A percentile compares a stretch with the other conserved stretches of the same genome.
phyloP scores from a whole-genome alignment of 129 eudicot species.

The Chrysanthemum makinoi region DNA sequence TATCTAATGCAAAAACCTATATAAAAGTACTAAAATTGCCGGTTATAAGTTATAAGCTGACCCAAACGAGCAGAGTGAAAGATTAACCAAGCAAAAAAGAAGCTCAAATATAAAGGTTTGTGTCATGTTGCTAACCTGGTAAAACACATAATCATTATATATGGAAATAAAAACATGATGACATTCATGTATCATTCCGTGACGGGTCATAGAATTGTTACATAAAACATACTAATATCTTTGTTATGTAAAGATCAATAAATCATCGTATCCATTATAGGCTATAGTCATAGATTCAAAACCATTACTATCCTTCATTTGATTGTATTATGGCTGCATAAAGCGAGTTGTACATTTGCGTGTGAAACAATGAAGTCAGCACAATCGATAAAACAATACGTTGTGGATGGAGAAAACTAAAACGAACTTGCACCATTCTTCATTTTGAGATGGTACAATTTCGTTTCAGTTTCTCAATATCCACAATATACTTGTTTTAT shows the following conservation, averaged over 20 bases:
- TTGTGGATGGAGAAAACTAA: conserved; percentile 61
- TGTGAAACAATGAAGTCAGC: conserved; percentile 85
- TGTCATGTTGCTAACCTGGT: neutral
- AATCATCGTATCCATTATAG: too few relatives aligned
- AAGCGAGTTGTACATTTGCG: conserved; percentile 53
- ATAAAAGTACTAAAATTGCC: too few relatives aligned
- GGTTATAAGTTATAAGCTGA: too few relatives aligned
- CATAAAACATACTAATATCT: too few relatives aligned
- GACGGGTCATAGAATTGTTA: too few relatives aligned
- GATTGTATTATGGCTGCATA: conserved; percentile 9
- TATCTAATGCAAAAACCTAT: too few relatives aligned
- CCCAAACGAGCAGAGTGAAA: too few relatives aligned
- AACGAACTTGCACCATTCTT: conserved; percentile 37
- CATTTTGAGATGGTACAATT: conserved; percentile 34
- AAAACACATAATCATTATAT: neutral
- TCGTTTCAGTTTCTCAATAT: conserved; percentile 48
- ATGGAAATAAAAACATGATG: neutral
- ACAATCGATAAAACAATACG: conserved; percentile 55
- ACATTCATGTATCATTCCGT: neutral
- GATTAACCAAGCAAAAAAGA: too few relatives aligned
- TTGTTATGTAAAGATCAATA: too few relatives aligned
- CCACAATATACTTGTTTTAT: conserved; percentile 60
- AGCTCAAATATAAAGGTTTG: neutral
- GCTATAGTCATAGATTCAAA: neutral
- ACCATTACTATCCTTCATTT: neutral